Evolutionary conservation across 345 rosid species (phyloP).

Genomic region (Camelina neglecta): DNA sequence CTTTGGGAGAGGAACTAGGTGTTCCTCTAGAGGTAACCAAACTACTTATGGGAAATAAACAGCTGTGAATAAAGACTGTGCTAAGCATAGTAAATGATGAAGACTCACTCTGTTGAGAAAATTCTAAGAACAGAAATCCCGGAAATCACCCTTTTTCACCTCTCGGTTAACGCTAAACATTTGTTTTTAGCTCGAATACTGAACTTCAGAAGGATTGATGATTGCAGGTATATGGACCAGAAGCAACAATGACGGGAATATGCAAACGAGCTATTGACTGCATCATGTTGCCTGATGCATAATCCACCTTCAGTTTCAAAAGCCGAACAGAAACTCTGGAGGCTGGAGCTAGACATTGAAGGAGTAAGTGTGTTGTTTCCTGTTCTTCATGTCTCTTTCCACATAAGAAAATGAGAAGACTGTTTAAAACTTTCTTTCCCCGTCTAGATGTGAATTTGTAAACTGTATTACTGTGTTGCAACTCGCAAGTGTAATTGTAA

Average conservation of each 20-base stretch:
- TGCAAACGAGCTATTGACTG: constrained; percentile 97
- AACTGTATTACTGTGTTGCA: background rate
- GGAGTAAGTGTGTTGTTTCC: background rate
- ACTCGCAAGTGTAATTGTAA: constrained; percentile 19
- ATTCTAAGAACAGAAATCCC: background rate
- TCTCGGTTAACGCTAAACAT: background rate
- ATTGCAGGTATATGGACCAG: constrained; percentile 89
- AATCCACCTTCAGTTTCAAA: background rate
- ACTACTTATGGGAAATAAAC: constrained; percentile 1
- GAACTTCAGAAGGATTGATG: constrained; percentile 11
- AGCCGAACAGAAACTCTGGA: background rate
- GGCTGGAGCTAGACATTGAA: constrained; percentile 2
- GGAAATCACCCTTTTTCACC: background rate
- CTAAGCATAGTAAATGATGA: background rate
- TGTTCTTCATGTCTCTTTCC: constrained; percentile 15
- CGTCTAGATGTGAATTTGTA: background rate
- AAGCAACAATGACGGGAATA: constrained; percentile 96
- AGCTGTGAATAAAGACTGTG: background rate
- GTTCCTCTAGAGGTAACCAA: constrained; percentile 82
- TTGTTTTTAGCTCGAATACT: constrained; percentile 4
- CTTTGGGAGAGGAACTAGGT: constrained; percentile 81
- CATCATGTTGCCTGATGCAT: constrained; percentile 66
- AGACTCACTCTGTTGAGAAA: background rate
- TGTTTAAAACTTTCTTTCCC: background rate
- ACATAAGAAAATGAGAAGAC: constrained; percentile 7